A percentile compares a stretch with the other conserved stretches of the same genome.
Evolutionary conservation across 768 basidiomycete species (phyloP).

Genomic region (Pleurotus giganteus): DNA sequence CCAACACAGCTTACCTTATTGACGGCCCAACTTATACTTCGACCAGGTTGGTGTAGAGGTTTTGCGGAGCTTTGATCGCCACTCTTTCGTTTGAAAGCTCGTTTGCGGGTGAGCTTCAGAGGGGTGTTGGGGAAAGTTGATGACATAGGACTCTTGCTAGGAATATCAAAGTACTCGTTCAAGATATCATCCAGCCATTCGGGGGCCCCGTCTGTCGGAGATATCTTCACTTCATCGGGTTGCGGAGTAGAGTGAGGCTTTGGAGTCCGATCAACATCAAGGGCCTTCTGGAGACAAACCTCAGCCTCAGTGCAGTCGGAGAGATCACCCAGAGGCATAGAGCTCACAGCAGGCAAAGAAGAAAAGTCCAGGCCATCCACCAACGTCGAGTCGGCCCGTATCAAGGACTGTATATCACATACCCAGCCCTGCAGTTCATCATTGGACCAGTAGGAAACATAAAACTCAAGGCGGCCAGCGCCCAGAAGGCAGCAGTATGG

Average conservation of each 20-base stretch:
- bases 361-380: not conserved
- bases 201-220: not conserved
- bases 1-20: not conserved
- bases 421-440: constrained; percentile 2
- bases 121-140: not conserved
- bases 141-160: not conserved
- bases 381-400: not conserved
- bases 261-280: too few relatives aligned
- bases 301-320: too few relatives aligned
- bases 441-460: constrained; percentile 6
- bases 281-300: too few relatives aligned
- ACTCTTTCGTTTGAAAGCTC: constrained; percentile 2
- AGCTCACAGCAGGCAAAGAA: not conserved
- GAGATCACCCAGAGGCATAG: not conserved
- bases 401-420: not conserved
- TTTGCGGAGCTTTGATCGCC: not conserved
- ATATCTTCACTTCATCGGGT: not conserved
- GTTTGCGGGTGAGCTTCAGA: not conserved
- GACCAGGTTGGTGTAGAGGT: not conserved
- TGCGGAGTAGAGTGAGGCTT: too few relatives aligned
- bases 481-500: constrained; percentile 2
- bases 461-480: not conserved
- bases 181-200: not conserved
- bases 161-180: not conserved
- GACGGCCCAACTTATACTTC: not conserved